A percentile compares a stretch with the other conserved stretches of the same genome.
phyloP scores from a whole-genome alignment of 1,284 basidiomycete species.

The Trichosporon coremiiforme region DNA sequence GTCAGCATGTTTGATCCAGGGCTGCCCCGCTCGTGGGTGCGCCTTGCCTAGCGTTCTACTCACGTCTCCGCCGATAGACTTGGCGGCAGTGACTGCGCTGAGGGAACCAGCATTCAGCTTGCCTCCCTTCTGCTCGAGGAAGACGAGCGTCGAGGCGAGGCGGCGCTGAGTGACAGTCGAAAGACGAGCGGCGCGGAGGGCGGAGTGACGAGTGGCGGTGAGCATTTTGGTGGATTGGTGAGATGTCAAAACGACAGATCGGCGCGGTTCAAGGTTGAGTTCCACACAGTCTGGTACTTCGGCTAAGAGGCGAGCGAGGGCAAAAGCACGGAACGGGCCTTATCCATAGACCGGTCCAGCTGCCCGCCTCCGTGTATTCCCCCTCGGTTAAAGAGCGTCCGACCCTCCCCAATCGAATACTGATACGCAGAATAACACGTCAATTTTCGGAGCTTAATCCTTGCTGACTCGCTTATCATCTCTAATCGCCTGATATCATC shows the following conservation, averaged over 20 bases:
- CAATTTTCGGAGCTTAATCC: neutral
- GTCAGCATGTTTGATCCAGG: neutral
- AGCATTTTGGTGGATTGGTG: constrained; percentile 30
- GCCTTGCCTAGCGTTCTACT: constrained; percentile 26
- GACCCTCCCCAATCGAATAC: neutral
- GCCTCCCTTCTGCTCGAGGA: constrained; percentile 83
- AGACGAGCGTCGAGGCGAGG: constrained; percentile 67
- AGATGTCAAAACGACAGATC: neutral
- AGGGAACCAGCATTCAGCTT: constrained; percentile 79
- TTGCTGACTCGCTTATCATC: neutral
- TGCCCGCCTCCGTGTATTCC: neutral
- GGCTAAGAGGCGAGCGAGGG: neutral
- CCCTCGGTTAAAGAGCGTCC: constrained; percentile 5
- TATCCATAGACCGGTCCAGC: neutral
- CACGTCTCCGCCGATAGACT: constrained; percentile 68
- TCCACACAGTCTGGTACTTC: neutral
- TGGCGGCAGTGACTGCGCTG: constrained; percentile 85
- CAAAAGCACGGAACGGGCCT: neutral
- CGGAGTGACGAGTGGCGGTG: constrained; percentile 27
- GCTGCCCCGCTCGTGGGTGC: neutral
- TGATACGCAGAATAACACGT: neutral
- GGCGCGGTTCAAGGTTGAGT: neutral
- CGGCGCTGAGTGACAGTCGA: constrained; percentile 38
- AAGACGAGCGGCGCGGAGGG: constrained; percentile 29
- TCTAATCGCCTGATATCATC: neutral